Evolutionary conservation across 768 basidiomycete species (phyloP).

Genomic region (Stropharia rugosoannulata): DNA sequence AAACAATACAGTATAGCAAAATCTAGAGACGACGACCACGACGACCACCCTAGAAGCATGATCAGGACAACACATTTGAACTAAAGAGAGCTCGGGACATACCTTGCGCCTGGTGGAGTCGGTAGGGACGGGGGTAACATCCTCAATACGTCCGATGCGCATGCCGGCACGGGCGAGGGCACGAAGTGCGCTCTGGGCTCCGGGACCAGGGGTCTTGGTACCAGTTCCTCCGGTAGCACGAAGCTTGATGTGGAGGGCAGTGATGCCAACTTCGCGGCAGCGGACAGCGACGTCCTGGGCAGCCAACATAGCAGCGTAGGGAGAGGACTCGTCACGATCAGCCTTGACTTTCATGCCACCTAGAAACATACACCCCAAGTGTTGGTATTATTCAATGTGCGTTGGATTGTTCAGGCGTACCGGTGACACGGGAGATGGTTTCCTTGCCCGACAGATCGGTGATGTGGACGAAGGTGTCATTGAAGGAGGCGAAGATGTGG

Average conservation of each 20-base stretch:
- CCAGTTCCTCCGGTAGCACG: slow-evolving; percentile 98
- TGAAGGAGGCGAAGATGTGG: slow-evolving; percentile 99
- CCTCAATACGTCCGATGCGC: slow-evolving; percentile 97
- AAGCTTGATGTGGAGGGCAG: slow-evolving; percentile 98
- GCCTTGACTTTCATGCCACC: slow-evolving; percentile 99
- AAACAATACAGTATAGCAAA: slow-evolving; percentile 16
- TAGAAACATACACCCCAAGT: slow-evolving; percentile 21
- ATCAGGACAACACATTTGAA: not conserved
- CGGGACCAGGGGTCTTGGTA: slow-evolving; percentile 98
- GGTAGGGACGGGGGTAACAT: slow-evolving; percentile 96
- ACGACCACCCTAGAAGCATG: slow-evolving; percentile 80
- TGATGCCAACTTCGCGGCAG: slow-evolving; percentile 98
- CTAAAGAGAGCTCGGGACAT: slow-evolving; percentile 14
- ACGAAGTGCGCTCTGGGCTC: slow-evolving; percentile 96
- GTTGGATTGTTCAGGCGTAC: slow-evolving; percentile 37
- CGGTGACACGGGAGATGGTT: slow-evolving; percentile 98
- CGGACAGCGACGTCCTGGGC: slow-evolving; percentile 95
- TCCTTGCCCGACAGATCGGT: slow-evolving; percentile 99
- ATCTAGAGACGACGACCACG: slow-evolving; percentile 93
- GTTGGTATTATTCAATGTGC: not conserved
- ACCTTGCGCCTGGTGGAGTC: slow-evolving; percentile 98
- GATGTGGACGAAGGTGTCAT: slow-evolving; percentile 99
- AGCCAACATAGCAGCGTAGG: slow-evolving; percentile 96
- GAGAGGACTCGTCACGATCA: slow-evolving; percentile 98
- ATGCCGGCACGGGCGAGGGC: slow-evolving; percentile 98